phyloP scores from a whole-genome alignment of 1,139 yeast species.

The Torulaspora pretoriensis region DNA sequence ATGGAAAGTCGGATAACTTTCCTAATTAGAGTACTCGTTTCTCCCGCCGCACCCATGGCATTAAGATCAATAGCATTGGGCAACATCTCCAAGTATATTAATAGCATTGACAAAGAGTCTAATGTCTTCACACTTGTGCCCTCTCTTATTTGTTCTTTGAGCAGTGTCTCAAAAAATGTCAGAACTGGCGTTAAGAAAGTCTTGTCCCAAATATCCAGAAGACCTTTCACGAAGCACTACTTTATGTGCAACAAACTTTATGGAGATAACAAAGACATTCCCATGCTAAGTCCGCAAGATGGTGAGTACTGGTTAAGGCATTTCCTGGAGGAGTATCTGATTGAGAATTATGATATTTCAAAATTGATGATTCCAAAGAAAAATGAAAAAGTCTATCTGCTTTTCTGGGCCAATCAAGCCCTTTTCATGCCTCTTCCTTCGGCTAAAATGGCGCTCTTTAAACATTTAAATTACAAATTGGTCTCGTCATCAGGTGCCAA shows the following conservation, averaged over 20 bases:
- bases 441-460: conserved; percentile 43
- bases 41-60: conserved; percentile 54
- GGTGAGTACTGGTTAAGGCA: conserved; percentile 46
- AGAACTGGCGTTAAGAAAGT: conserved; percentile 38
- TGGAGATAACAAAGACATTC: conserved; percentile 46
- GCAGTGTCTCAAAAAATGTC: conserved; percentile 40
- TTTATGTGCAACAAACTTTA: conserved; percentile 43
- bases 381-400: conserved; percentile 42
- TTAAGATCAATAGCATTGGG: conserved; percentile 49
- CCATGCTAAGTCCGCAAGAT: conserved; percentile 65
- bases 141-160: conserved; percentile 39
- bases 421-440: conserved; percentile 43
- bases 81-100: conserved; percentile 39
- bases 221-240: conserved; percentile 42
- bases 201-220: conserved; percentile 36
- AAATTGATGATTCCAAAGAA: conserved; percentile 42
- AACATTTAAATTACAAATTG: conserved; percentile 19
- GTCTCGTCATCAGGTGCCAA: conserved; percentile 32
- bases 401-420: conserved; percentile 52
- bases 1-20: conserved; percentile 50
- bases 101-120: conserved; percentile 37
- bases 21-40: conserved; percentile 51
- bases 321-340: conserved; percentile 44
- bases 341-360: conserved; percentile 45
- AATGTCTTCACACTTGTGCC: conserved; percentile 46